These are phyloP conservation scores for Colletotrichum magnum DNA, from an alignment of 2,329 filamentous ascomycete genomes.

Conservation along the genomic window DNA sequence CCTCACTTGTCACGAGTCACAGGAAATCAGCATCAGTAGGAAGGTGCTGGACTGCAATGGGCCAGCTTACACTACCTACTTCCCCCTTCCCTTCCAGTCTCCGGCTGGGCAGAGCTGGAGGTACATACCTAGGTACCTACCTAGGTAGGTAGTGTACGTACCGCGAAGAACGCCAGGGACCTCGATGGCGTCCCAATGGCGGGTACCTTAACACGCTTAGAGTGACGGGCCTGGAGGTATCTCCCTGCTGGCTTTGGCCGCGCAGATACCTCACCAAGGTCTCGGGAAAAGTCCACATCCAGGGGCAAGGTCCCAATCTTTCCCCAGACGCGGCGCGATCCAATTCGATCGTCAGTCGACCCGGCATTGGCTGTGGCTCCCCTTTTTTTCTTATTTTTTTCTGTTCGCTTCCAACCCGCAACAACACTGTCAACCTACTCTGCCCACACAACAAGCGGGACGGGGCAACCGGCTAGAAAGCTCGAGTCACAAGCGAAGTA, in stretches of 20 bases:
- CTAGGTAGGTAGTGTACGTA: no score
- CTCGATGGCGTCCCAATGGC: constrained; percentile 9
- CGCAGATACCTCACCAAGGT: background rate
- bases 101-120: no score
- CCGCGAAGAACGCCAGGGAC: background rate
- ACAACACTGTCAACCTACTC: background rate
- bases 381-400: constrained; percentile 27
- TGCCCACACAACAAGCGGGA: constrained; percentile 27
- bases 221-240: constrained; percentile 13
- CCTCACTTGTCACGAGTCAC: constrained; percentile 18
- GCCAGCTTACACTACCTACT: background rate
- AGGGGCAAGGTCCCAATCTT: constrained; percentile 34
- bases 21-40: constrained; percentile 6
- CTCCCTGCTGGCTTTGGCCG: background rate
- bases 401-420: constrained; percentile 14
- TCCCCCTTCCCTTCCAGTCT: background rate
- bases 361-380: constrained; percentile 13
- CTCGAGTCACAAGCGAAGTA: constrained; percentile 16
- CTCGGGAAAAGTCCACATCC: background rate
- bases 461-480: constrained; percentile 27
- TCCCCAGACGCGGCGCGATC: constrained; percentile 39
- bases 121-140: no score
- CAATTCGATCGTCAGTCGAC: constrained; percentile 37
- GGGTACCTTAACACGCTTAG: constrained; percentile 9
- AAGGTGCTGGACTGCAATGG: background rate